phyloP scores from a whole-genome alignment of 495 filamentous ascomycete species.

The Niebla homalea region DNA sequence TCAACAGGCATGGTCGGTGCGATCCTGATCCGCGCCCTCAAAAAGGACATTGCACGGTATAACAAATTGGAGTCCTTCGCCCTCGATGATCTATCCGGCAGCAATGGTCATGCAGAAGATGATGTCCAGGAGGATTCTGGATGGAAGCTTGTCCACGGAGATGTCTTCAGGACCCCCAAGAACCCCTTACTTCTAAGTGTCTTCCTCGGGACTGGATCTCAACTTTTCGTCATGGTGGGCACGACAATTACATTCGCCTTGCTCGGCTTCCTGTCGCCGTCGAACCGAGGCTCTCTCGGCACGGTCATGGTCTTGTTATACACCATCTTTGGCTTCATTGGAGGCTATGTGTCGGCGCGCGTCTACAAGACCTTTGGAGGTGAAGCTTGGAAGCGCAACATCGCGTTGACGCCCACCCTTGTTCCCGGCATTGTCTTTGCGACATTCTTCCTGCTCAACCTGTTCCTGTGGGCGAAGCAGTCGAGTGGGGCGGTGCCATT shows the following conservation, averaged over 20 bases:
- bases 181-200: constrained; percentile 74
- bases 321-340: constrained; percentile 82
- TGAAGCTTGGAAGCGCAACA: constrained; percentile 88
- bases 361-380: constrained; percentile 87
- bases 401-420: constrained; percentile 70
- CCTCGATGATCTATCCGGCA: constrained; percentile 69
- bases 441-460: constrained; percentile 84
- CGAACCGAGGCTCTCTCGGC: constrained; percentile 83
- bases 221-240: constrained; percentile 95
- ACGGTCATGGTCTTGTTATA: constrained; percentile 87
- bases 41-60: constrained; percentile 90
- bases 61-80: constrained; percentile 81
- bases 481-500: constrained; percentile 93
- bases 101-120: constrained; percentile 63
- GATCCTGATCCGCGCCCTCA: constrained; percentile 71
- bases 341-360: constrained; percentile 79
- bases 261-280: constrained; percentile 85
- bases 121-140: constrained; percentile 95
- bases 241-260: constrained; percentile 88
- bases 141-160: constrained; percentile 96
- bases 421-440: constrained; percentile 79
- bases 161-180: constrained; percentile 83
- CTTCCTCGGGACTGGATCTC: constrained; percentile 83
- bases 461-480: constrained; percentile 85
- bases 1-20: constrained; percentile 59